Evolutionary conservation across 768 basidiomycete species (phyloP), one percentile per base, ranked within the genome.

Genomic region (Xerocomellus amylosporus): DNA sequence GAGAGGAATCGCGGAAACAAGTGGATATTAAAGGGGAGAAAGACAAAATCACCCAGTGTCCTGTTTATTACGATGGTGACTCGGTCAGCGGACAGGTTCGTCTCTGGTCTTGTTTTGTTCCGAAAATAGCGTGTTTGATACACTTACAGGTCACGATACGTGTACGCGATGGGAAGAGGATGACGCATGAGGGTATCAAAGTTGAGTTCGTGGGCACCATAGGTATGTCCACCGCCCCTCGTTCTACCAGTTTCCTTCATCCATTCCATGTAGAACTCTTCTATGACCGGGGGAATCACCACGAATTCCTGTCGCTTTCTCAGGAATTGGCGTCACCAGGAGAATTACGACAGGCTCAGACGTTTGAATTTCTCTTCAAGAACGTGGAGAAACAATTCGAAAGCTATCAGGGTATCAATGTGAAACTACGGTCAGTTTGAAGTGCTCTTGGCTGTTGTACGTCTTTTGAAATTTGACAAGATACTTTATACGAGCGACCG

Each of bases 301-400:
- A 98, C 71, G 97, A 98, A 69, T 98, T 98, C 72, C 77, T 98
- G 10, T 97, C 96, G 8, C 74, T 98, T 63, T 92, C 93, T 0
- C 93, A 98, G 73, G 96, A 98, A 65, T 78, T 98, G 24, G 93
- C 95, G 2, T 87, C 92, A 0, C 93, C 93, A n/a, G 94, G 93
- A 33, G 97, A 99, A 67, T 87, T 99, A 86, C 84, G 97, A 41
- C 88, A 93, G 65, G 94, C 94, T 0, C 95, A 98, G 73, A 93
- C 93, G 9, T 97, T 87, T 62, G 95, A 98, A 49, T 98, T 99
- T 73, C 82, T 86, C 65, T 98, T 99, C 82, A 98, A 98, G 80
- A 99, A 96, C 66, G 90, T 99, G 38, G 97, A 99, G 84, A 98
- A 99, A 77, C 94, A 98, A 70, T 98, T 90, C 61, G 96, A 98